Conservation (phyloP, 371 early-diverging fungal species). For the Lichtheimia ornata region DNA sequence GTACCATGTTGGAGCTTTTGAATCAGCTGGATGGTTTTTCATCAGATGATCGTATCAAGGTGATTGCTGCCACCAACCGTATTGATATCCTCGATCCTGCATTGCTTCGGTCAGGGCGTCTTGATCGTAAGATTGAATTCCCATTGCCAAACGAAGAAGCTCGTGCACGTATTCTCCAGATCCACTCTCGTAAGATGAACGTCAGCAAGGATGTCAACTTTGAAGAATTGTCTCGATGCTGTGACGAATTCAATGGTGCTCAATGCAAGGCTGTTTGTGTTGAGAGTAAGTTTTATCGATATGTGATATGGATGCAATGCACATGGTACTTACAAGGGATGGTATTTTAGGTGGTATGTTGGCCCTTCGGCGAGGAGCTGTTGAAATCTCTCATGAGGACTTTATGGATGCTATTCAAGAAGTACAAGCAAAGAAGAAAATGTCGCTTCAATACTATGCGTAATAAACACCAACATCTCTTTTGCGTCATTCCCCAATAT, state of each 20-base stretch:
- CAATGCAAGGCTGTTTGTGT: slow-evolving; percentile 99
- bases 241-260: slow-evolving; percentile 99
- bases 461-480: slow-evolving; percentile 33
- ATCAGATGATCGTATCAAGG: slow-evolving; percentile 97
- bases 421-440: slow-evolving; percentile 99
- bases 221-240: slow-evolving; percentile 97
- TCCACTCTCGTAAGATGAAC: slow-evolving; percentile 99
- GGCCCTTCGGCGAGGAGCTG: slow-evolving; percentile 92
- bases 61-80: slow-evolving; percentile 99
- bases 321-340: not conserved
- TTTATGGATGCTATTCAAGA: slow-evolving; percentile 99
- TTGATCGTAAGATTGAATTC: slow-evolving; percentile 99
- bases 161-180: slow-evolving; percentile 98
- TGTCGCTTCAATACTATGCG: slow-evolving; percentile 93
- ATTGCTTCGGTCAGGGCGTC: slow-evolving; percentile 97
- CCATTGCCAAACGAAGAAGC: slow-evolving; percentile 99
- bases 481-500: not conserved
- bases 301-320: not conserved
- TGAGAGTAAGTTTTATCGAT: slow-evolving; percentile 42
- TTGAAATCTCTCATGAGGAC: slow-evolving; percentile 96
- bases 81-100: slow-evolving; percentile 99
- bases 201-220: slow-evolving; percentile 96
- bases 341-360: slow-evolving; percentile 82
- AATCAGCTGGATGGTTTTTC: slow-evolving; percentile 99
- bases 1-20: slow-evolving; percentile 99